Evolutionary conservation across 495 filamentous ascomycete species (phyloP).

Genomic region (Wilcoxina mikolae): DNA sequence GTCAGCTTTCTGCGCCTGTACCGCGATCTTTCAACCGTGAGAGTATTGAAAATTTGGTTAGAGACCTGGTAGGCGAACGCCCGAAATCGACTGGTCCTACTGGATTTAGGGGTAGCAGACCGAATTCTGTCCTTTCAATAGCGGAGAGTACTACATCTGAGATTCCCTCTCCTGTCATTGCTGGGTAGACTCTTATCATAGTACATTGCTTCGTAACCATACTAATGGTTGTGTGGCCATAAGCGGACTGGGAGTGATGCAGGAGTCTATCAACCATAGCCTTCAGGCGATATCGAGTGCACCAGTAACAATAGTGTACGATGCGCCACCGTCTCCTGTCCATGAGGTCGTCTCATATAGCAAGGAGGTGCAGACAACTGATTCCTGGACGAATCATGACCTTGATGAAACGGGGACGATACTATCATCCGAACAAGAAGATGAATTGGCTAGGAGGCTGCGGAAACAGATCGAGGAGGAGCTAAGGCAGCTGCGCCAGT

Average conservation of each 20-base stretch:
- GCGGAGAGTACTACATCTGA: constrained; percentile 25
- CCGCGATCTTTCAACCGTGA: constrained; percentile 54
- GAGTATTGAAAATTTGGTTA: constrained; percentile 73
- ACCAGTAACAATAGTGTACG: constrained; percentile 55
- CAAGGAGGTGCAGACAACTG: constrained; percentile 80
- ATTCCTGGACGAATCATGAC: constrained; percentile 44
- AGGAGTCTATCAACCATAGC: constrained; percentile 14
- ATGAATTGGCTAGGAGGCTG: constrained; percentile 73
- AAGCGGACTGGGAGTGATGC: not conserved
- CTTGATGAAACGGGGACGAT: constrained; percentile 48
- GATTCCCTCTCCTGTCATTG: constrained; percentile 21
- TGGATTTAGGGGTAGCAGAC: constrained; percentile 58
- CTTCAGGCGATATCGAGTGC: constrained; percentile 55
- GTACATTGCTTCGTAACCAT: not conserved
- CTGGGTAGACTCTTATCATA: constrained; percentile 12
- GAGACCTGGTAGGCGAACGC: constrained; percentile 60
- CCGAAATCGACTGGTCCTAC: constrained; percentile 58
- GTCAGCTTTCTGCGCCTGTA: constrained; percentile 31
- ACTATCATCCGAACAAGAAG: constrained; percentile 48
- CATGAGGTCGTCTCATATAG: constrained; percentile 82
- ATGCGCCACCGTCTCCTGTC: constrained; percentile 55
- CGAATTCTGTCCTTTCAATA: constrained; percentile 54
- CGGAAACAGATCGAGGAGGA: constrained; percentile 88
- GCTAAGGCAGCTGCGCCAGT: constrained; percentile 35
- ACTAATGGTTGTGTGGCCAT: not conserved